Percentiles rank a stretch among this genome's conserved stretches.
These are phyloP conservation scores for Nannochloropsis oceanica DNA, from an alignment of 108 stramenopile genomes.

Conservation along the genomic window DNA sequence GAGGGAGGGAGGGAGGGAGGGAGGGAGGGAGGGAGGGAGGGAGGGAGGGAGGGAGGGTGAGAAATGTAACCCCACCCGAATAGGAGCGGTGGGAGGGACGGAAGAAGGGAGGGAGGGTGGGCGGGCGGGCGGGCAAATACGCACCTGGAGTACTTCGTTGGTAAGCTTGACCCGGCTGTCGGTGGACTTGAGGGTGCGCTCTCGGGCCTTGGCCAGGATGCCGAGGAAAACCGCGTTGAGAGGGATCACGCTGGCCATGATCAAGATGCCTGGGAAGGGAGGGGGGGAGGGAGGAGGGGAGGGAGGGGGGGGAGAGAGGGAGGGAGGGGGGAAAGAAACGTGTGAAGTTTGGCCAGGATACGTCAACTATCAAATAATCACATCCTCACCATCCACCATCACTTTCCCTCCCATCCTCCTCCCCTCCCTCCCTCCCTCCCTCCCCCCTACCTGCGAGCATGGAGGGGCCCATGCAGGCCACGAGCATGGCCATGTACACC, in stretches of 20 bases:
- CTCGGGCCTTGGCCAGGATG: constrained; percentile 12
- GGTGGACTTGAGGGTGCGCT: not conserved
- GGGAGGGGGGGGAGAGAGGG: not conserved
- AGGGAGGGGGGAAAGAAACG: not conserved
- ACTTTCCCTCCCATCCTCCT: not conserved
- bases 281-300: too few relatives aligned
- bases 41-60: too few relatives aligned
- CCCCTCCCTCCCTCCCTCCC: not conserved
- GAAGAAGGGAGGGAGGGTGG: too few relatives aligned
- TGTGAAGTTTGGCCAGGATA: not conserved
- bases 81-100: too few relatives aligned
- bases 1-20: too few relatives aligned
- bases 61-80: too few relatives aligned
- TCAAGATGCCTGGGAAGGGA: not conserved
- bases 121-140: too few relatives aligned
- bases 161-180: constrained; percentile 32
- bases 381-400: not conserved
- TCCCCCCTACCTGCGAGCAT: constrained; percentile 18
- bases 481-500: constrained; percentile 16
- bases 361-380: not conserved
- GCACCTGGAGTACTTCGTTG: constrained; percentile 37
- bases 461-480: constrained; percentile 17
- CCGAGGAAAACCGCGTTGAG: constrained; percentile 26
- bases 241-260: constrained; percentile 16
- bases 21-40: too few relatives aligned